Evolutionary conservation across 2,329 filamentous ascomycete species (phyloP).

Genomic region (Xylaria sp.): DNA sequence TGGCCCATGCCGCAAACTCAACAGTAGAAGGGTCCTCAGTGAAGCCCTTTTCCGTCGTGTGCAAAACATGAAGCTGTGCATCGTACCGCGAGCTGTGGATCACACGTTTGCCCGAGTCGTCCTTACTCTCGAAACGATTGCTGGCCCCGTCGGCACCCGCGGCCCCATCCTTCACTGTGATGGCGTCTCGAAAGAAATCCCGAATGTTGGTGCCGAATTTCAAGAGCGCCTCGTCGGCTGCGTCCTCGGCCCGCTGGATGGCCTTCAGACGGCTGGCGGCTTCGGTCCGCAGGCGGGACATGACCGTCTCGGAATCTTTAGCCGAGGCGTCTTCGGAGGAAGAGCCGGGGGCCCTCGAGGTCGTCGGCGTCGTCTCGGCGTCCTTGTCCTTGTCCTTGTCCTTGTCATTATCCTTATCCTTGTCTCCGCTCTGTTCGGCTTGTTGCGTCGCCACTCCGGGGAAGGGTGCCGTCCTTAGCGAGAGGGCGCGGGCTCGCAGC

Average conservation of each 20-base stretch:
- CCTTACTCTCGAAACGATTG: conserved; percentile 93
- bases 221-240: conserved; percentile 92
- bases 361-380: conserved; percentile 59
- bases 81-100: conserved; percentile 96
- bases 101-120: conserved; percentile 87
- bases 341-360: conserved; percentile 47
- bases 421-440: conserved; percentile 49
- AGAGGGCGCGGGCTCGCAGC: conserved; percentile 79
- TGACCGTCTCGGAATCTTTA: conserved; percentile 70
- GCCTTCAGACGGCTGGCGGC: conserved; percentile 87
- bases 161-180: conserved; percentile 83
- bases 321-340: conserved; percentile 55
- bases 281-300: conserved; percentile 80
- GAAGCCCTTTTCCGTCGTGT: conserved; percentile 85
- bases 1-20: conserved; percentile 79
- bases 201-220: conserved; percentile 91
- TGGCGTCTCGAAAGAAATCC: conserved; percentile 89
- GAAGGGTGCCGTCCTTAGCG: conserved; percentile 62
- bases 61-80: conserved; percentile 94
- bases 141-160: conserved; percentile 64
- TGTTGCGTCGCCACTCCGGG: conserved; percentile 41
- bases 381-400: conserved; percentile 54
- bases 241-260: conserved; percentile 91
- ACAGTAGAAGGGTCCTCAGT: conserved; percentile 80
- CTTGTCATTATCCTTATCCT: conserved; percentile 46